Evolutionary conservation across 1,139 yeast genomes (phyloP), one percentile per base, ranked within the genome.

Genomic region (Pichia sp.): DNA sequence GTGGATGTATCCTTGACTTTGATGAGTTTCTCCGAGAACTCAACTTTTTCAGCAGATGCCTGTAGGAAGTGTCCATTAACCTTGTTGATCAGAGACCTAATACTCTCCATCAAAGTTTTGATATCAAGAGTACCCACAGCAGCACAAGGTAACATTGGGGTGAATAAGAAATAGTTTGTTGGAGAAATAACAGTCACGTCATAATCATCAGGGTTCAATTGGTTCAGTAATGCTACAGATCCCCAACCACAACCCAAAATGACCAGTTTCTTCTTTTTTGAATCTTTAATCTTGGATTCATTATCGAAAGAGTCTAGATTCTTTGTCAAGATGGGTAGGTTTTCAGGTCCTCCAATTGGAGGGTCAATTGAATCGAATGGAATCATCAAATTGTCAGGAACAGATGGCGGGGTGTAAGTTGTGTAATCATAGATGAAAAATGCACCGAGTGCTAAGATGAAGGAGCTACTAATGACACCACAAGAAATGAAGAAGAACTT

Each of bases 161-260:
- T 74, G 52, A 74, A 73, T 36, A 74, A 48, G 52, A 74, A 74
- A 52, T 74, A 75, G 49, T 74, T 74, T 6, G 75, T 72, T 27
- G 81, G 81, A 2, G 80, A 74, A 25, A 74, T 66, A 18, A 74
- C 75, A 4, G 79, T 74, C 35, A 74, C 71, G 46, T 74, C 77
- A 50, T 73, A 74, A 38, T 69, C 72, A 32, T 66, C 66, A 22
- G 66, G 62, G 32, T 61, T 60, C 37, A 74, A 52, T 35, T 62
- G 60, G 45, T 69, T 70, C 40, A 69, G 53, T 6, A 68, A 43
- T 11, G 69, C 69, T 19, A 69, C 73, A 8, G 72, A 62, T 1
- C 79, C 82, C 82, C 81, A 74, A 22, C 81, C 82, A 29, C 74
- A 67, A 15, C 81, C 82, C 19, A 74, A 56, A 29, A 74, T 63